phyloP scores from a whole-genome alignment of 1,284 basidiomycete genomes.

The Puccinia novopanici region DNA sequence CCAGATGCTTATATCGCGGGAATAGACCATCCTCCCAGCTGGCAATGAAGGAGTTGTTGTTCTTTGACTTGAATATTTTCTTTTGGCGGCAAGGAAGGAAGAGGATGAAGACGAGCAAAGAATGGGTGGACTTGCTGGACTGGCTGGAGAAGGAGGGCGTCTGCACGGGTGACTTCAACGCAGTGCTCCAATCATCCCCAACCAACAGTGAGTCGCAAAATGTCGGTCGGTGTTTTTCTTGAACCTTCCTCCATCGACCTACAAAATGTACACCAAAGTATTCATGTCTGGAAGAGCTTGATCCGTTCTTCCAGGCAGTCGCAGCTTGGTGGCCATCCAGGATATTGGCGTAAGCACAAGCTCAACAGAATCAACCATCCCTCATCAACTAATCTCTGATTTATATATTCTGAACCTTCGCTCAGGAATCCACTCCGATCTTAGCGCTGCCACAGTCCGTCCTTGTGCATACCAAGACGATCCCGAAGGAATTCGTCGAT shows the following conservation, averaged over 20 bases:
- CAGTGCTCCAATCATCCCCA: background rate
- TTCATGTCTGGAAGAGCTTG: background rate
- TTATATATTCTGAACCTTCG: background rate
- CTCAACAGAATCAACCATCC: background rate
- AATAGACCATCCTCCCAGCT: too few species aligned
- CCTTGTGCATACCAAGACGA: conserved; percentile 8
- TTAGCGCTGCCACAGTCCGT: conserved; percentile 10
- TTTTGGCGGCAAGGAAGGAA: background rate
- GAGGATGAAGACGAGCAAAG: background rate
- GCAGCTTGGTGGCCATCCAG: conserved; percentile 22
- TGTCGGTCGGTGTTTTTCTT: too few species aligned
- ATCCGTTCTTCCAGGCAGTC: conserved; percentile 14
- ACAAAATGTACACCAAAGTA: background rate
- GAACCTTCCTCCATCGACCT: background rate
- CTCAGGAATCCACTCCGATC: conserved; percentile 15
- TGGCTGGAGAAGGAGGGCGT: background rate
- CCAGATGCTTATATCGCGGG: too few species aligned
- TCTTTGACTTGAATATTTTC: too few species aligned
- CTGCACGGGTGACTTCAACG: background rate
- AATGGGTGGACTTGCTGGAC: background rate
- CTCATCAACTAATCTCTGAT: background rate
- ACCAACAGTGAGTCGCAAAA: background rate
- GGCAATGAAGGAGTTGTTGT: too few species aligned
- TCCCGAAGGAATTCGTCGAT: conserved; percentile 13
- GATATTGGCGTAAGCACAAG: conserved; percentile 19